A percentile compares a stretch with the other conserved stretches of the same genome.
These are phyloP conservation scores for Kalanchoe fedtschenkoi DNA, from an alignment of 164 flowering plant genomes.

Conservation along the genomic window DNA sequence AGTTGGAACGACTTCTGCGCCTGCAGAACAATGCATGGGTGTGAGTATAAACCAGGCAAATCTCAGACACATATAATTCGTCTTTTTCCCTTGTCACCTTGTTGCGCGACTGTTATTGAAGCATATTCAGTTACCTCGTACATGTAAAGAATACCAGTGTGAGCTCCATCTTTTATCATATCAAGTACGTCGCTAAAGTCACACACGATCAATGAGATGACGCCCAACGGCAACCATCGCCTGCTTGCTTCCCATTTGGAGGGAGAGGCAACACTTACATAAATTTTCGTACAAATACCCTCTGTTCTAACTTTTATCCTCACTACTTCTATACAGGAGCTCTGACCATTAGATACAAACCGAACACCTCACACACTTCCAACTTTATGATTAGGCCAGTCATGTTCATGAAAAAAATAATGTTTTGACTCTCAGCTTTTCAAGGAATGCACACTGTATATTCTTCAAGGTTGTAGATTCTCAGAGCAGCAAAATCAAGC, in stretches of 20 bases:
- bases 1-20: conserved; percentile 63
- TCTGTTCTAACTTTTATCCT: conserved; percentile 14
- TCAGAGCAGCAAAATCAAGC: conserved; percentile 1
- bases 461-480: neutral
- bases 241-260: conserved; percentile 56
- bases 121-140: conserved; percentile 68
- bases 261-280: conserved; percentile 34
- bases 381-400: neutral
- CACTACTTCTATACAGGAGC: conserved; percentile 3
- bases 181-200: conserved; percentile 44
- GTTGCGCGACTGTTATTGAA: conserved; percentile 18
- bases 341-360: neutral
- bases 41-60: conserved; percentile 12
- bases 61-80: neutral
- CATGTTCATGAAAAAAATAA: neutral
- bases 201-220: conserved; percentile 58
- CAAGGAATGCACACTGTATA: neutral
- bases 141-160: conserved; percentile 54
- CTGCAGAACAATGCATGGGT: conserved; percentile 28
- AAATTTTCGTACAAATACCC: conserved; percentile 12
- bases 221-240: conserved; percentile 61
- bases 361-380: neutral
- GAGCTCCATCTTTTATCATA: conserved; percentile 76
- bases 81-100: conserved; percentile 19
- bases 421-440: neutral